A percentile compares a stretch with the other conserved stretches of the same genome.
Evolutionary conservation across 495 filamentous ascomycete species (phyloP).

Genomic region (Neurospora sp.): DNA sequence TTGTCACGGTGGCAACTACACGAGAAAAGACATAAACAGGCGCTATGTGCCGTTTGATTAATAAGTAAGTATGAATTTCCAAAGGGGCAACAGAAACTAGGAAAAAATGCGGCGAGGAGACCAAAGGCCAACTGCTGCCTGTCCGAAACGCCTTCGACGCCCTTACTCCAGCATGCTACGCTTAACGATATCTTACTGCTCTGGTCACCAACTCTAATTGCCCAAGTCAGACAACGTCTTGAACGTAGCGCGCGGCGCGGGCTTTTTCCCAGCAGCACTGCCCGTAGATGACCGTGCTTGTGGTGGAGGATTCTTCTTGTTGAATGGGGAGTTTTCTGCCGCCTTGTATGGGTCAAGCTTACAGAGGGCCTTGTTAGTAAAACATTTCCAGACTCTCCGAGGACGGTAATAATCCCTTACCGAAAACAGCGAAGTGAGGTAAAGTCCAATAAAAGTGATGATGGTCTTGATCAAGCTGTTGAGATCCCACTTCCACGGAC

Average conservation of each 20-base stretch:
- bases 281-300: conserved; percentile 6
- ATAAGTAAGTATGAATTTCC: background rate
- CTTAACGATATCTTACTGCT: background rate
- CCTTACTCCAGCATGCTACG: background rate
- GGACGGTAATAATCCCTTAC: conserved; percentile 18
- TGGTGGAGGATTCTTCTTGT: conserved; percentile 33
- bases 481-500: conserved; percentile 29
- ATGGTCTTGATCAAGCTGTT: conserved; percentile 36
- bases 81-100: background rate
- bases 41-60: background rate
- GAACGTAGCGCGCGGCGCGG: conserved; percentile 17
- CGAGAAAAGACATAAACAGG: background rate
- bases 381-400: background rate
- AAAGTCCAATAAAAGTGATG: conserved; percentile 49
- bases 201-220: background rate
- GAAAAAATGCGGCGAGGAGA: background rate
- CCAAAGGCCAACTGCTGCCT: background rate
- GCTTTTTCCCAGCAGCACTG: conserved; percentile 7
- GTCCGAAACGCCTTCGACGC: background rate
- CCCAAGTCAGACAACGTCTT: conserved; percentile 34
- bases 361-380: conserved; percentile 9
- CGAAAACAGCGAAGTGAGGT: conserved; percentile 47
- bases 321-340: conserved; percentile 55
- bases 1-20: background rate
- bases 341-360: conserved; percentile 58